Conservation (phyloP, 2,329 filamentous ascomycete genomes). For the Huntiella omanensis region DNA sequence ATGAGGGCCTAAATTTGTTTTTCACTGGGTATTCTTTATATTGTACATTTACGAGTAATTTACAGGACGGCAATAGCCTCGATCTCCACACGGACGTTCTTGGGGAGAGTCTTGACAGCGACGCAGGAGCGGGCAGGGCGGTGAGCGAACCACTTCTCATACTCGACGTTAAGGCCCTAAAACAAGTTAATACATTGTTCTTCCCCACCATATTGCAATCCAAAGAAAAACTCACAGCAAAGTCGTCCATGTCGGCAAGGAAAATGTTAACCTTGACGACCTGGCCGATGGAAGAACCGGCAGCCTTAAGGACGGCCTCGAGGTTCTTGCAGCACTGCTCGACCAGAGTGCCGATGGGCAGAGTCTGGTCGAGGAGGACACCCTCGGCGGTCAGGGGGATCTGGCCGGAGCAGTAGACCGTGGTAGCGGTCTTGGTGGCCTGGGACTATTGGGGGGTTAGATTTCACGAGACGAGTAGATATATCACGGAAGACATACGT, state of each 20-base stretch:
- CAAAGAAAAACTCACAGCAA: slow-evolving; percentile 32
- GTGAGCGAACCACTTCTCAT: slow-evolving; percentile 64
- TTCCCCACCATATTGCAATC: neutral
- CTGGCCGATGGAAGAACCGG: slow-evolving; percentile 57
- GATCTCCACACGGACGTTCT: slow-evolving; percentile 75
- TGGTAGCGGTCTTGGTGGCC: slow-evolving; percentile 44
- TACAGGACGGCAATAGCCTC: slow-evolving; percentile 63
- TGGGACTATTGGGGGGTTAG: slow-evolving; percentile 30
- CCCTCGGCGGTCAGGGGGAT: slow-evolving; percentile 48
- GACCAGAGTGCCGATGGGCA: slow-evolving; percentile 43
- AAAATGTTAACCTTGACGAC: slow-evolving; percentile 90
- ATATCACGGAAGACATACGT: slow-evolving; percentile 26
- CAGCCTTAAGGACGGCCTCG: slow-evolving; percentile 62
- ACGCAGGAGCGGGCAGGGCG: slow-evolving; percentile 83
- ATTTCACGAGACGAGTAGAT: neutral
- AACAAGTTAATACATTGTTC: neutral
- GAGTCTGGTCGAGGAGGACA: slow-evolving; percentile 32
- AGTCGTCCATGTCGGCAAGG: slow-evolving; percentile 78
- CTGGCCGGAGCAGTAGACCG: slow-evolving; percentile 51
- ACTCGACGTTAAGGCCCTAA: slow-evolving; percentile 64
- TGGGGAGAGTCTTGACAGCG: slow-evolving; percentile 73
- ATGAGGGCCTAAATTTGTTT: slow-evolving; percentile 1
- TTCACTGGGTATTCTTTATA: slow-evolving; percentile 3
- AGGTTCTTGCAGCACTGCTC: slow-evolving; percentile 54
- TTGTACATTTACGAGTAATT: slow-evolving; percentile 11